Conservation (phyloP, 768 basidiomycete genomes). For the Neoboletus magnificus region DNA sequence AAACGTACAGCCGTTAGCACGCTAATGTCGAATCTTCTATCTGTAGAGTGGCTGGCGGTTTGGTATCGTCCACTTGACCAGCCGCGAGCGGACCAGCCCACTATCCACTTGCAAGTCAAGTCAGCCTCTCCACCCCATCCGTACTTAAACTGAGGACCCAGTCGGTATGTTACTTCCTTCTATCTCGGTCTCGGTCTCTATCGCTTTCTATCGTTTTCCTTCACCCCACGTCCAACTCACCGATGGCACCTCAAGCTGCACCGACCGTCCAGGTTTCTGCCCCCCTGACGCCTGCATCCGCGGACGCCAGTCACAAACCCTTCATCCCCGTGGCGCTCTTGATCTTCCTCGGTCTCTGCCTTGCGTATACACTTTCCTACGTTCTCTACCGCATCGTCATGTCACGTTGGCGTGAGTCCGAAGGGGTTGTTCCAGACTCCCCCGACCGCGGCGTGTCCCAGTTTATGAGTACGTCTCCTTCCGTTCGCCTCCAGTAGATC, state of each 20-base stretch:
- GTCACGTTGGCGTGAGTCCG: conserved; percentile 11
- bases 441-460: conserved; percentile 24
- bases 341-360: conserved; percentile 25
- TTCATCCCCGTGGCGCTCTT: conserved; percentile 19
- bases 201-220: conserved; percentile 10
- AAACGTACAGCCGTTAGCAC: no score
- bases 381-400: conserved; percentile 26
- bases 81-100: conserved; percentile 1
- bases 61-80: not conserved
- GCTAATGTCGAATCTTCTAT: not conserved
- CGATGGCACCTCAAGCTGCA: conserved; percentile 26
- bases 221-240: not conserved
- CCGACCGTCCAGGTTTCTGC: conserved; percentile 2
- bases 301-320: not conserved
- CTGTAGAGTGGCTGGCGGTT: not conserved
- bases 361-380: conserved; percentile 26
- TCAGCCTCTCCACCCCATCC: conserved; percentile 19
- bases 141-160: conserved; percentile 4
- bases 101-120: conserved; percentile 1
- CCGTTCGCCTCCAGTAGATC: not conserved
- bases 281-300: not conserved
- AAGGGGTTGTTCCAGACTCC: conserved; percentile 14
- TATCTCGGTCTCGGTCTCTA: conserved; percentile 3
- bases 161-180: conserved; percentile 11
- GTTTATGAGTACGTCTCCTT: conserved; percentile 26